phyloP scores from a whole-genome alignment of 2,329 filamentous ascomycete genomes.

The Zymoseptoria passerinii region DNA sequence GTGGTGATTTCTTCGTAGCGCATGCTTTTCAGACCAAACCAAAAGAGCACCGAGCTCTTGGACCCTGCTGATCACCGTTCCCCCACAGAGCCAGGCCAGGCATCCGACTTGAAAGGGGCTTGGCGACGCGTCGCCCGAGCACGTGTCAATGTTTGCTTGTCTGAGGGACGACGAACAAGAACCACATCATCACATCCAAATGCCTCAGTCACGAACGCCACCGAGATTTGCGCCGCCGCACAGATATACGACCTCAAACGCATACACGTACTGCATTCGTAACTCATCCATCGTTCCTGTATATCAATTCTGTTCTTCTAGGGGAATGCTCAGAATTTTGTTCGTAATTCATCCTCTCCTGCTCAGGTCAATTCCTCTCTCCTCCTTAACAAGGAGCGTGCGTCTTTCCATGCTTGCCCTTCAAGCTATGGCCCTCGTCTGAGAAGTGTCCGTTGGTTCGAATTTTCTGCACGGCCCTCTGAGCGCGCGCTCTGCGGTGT shows the following conservation, averaged over 20 bases:
- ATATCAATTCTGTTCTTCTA: neutral
- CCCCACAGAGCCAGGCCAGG: neutral
- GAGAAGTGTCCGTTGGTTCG: conserved; percentile 43
- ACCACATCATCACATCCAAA: neutral
- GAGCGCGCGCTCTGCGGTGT: conserved; percentile 17
- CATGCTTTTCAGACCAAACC: neutral
- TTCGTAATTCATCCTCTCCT: neutral
- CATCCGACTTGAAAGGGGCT: neutral
- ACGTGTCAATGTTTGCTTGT: neutral
- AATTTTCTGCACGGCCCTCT: conserved; percentile 23
- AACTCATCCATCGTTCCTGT: neutral
- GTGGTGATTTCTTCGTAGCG: neutral
- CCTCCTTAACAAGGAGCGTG: conserved; percentile 66
- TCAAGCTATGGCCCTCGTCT: conserved; percentile 76
- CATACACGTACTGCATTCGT: neutral
- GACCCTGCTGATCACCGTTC: neutral
- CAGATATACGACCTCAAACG: neutral
- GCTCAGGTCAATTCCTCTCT: neutral
- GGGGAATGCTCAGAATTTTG: neutral
- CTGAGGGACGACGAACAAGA: neutral
- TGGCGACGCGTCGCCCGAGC: neutral
- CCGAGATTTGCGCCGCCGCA: no score
- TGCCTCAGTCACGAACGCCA: neutral
- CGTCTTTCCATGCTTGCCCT: conserved; percentile 85
- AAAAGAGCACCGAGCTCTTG: neutral